Evolutionary conservation across 2,329 filamentous ascomycete species (phyloP), one percentile per base, ranked within the genome.

Genomic region (Xylariaceae sp.): DNA sequence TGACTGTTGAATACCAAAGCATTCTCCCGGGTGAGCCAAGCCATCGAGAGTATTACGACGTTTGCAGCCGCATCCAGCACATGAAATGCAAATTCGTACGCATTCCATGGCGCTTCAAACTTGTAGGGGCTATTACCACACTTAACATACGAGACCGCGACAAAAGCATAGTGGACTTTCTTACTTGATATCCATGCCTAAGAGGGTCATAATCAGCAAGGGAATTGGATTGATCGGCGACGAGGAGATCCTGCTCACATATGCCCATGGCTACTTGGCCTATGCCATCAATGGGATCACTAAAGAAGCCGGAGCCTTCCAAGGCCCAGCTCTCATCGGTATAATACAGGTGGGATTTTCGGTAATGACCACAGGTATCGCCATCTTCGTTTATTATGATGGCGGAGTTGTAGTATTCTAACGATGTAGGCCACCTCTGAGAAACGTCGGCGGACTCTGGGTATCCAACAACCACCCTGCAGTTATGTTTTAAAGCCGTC

Each of bases 11-110:
- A 83, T 6, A 56, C 54, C 19, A 64, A 74, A 1, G 70, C 75
- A 63, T 75, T 78, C 57, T 75, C 82, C 53, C 68, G 74, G 1
- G 87, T 89, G 34, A 88, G 74, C 88, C 88, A 92, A 0, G 89
- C 87, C 88, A 91, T 91, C 3, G 80, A 83, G 0, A 92, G 62
- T 35, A 91, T 80, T 1, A 89, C 83, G 0, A 91, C 59, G 11
- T 83, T 81, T 0, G 85, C 79, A 0, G 76, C 65, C 0, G 72
- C 71, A 1, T 81, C 71, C 0, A 89, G 67, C 4, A 85, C 73
- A 43, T 88, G 82, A 29, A 73, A 78, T 8, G 77, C 78, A 58
- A 80, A 79, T 55, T 80, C 77, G 57, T 74, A 79, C 0, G 70
- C 71, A 42, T 68, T 64, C 76, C 76, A 80, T 0, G 75, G 74